phyloP scores from a whole-genome alignment of 768 basidiomycete genomes.

The Cystofilobasidium bisporidii region DNA sequence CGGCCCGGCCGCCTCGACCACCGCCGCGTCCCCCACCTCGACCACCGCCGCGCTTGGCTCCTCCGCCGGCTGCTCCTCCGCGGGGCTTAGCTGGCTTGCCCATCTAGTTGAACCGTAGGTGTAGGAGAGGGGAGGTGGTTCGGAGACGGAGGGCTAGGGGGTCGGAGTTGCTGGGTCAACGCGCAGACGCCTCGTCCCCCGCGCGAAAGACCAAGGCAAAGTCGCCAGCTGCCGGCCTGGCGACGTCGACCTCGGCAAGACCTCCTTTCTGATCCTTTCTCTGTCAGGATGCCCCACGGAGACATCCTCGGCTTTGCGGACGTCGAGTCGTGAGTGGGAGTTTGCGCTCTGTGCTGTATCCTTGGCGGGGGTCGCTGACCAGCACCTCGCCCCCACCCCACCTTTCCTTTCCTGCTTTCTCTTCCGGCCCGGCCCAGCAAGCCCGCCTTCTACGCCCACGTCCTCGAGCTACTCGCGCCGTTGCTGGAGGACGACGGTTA shows the following conservation, averaged over 20 bases:
- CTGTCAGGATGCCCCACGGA: slow-evolving; percentile 14
- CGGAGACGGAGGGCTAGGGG: background rate
- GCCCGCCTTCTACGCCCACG: slow-evolving; percentile 67
- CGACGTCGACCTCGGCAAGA: background rate
- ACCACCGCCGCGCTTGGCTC: slow-evolving; percentile 6
- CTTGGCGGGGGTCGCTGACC: slow-evolving; percentile 11
- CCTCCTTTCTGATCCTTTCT: background rate
- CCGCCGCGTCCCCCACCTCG: slow-evolving; percentile 7
- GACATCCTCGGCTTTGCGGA: slow-evolving; percentile 22
- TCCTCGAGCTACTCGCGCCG: slow-evolving; percentile 53
- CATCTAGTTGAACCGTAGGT: background rate
- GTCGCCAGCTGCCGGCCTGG: no score
- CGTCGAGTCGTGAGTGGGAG: slow-evolving; percentile 4
- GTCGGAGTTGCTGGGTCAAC: background rate
- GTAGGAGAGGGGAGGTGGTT: background rate
- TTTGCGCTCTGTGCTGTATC: background rate
- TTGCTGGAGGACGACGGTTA: slow-evolving; percentile 53
- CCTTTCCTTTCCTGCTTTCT: slow-evolving; percentile 6
- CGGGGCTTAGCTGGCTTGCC: slow-evolving; percentile 21
- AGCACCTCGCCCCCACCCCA: background rate
- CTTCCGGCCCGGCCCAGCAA: slow-evolving; percentile 44
- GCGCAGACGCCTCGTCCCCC: no score
- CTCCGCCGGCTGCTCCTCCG: slow-evolving; percentile 16
- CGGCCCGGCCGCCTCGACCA: slow-evolving; percentile 5
- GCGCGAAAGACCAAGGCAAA: no score